Evolutionary conservation across 2,329 filamentous ascomycete species (phyloP).

Genomic region (Paramyrothecium roridum): DNA sequence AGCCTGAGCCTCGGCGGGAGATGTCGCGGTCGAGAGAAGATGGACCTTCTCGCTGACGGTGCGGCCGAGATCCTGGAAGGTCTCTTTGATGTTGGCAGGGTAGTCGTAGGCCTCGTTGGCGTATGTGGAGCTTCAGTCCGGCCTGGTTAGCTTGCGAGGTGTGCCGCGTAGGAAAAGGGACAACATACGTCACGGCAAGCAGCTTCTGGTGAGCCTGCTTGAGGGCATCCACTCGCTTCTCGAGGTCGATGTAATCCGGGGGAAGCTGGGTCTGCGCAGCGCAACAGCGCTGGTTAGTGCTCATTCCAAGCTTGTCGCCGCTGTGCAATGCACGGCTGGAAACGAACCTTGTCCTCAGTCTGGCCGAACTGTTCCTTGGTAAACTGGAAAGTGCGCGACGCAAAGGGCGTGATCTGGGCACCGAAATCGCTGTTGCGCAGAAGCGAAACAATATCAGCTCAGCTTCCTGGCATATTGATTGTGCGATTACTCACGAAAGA

Average conservation of each 20-base stretch:
- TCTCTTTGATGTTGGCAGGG: conserved; percentile 96
- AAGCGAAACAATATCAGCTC: background rate
- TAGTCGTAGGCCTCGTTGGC: conserved; percentile 88
- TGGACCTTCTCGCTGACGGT: conserved; percentile 94
- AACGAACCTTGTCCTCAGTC: conserved; percentile 80
- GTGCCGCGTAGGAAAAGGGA: background rate
- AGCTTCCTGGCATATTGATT: background rate
- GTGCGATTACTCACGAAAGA: conserved; percentile 43
- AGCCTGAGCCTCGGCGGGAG: conserved; percentile 88
- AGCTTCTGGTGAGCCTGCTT: conserved; percentile 98
- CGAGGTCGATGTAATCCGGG: conserved; percentile 94
- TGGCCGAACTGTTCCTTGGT: conserved; percentile 97
- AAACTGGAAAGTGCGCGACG: conserved; percentile 91
- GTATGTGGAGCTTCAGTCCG: conserved; percentile 73
- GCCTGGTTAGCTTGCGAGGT: conserved; percentile 15
- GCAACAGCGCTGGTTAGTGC: conserved; percentile 10
- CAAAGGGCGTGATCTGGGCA: conserved; percentile 85
- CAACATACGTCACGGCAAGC: conserved; percentile 88
- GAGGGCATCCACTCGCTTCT: conserved; percentile 96
- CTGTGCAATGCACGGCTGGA: conserved; percentile 3
- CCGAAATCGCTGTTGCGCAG: conserved; percentile 53
- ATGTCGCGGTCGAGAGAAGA: conserved; percentile 81
- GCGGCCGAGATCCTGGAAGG: conserved; percentile 91
- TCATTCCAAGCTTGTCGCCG: conserved; percentile 5
- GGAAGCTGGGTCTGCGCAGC: conserved; percentile 80